These are phyloP conservation scores for Pythium guiyangense DNA, from an alignment of 352 stramenopile species.

Conservation along the genomic window DNA sequence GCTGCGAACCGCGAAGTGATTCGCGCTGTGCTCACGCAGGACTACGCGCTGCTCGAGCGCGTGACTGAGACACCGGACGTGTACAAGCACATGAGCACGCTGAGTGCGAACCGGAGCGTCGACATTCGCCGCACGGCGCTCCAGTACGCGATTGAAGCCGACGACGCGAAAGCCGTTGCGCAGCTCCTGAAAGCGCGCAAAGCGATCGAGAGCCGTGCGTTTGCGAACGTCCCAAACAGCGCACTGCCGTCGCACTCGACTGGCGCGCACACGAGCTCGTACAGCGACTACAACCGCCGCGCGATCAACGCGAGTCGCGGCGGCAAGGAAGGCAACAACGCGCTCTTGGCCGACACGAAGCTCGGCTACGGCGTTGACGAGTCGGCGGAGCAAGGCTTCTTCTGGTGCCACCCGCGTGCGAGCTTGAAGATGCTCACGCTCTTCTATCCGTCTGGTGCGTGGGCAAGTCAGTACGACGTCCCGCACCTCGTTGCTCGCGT, in stretches of 20 bases:
- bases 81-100: slow-evolving; percentile 48
- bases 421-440: slow-evolving; percentile 66
- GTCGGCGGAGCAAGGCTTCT: background rate
- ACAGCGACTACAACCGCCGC: slow-evolving; percentile 78
- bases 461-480: slow-evolving; percentile 21
- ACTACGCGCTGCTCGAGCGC: slow-evolving; percentile 64
- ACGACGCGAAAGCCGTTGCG: slow-evolving; percentile 42
- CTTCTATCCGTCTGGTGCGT: slow-evolving; percentile 58
- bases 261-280: slow-evolving; percentile 69
- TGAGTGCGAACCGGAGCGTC: slow-evolving; percentile 34
- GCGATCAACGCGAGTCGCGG: slow-evolving; percentile 79
- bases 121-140: slow-evolving; percentile 45
- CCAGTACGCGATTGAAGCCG: slow-evolving; percentile 56
- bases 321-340: slow-evolving; percentile 76
- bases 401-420: slow-evolving; percentile 38
- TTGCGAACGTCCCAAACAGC: slow-evolving; percentile 43
- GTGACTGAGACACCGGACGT: slow-evolving; percentile 35
- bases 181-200: slow-evolving; percentile 44
- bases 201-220: slow-evolving; percentile 27
- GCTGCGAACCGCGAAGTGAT: slow-evolving; percentile 60
- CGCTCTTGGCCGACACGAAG: slow-evolving; percentile 42
- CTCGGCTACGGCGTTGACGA: slow-evolving; percentile 11
- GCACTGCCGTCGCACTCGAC: slow-evolving; percentile 71
- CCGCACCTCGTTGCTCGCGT: slow-evolving; percentile 20
- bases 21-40: slow-evolving; percentile 60